Percentiles rank a stretch among this genome's conserved stretches.
Evolutionary conservation across 108 stramenopile genomes (phyloP).

Genomic region (Bacterosira constricta): DNA sequence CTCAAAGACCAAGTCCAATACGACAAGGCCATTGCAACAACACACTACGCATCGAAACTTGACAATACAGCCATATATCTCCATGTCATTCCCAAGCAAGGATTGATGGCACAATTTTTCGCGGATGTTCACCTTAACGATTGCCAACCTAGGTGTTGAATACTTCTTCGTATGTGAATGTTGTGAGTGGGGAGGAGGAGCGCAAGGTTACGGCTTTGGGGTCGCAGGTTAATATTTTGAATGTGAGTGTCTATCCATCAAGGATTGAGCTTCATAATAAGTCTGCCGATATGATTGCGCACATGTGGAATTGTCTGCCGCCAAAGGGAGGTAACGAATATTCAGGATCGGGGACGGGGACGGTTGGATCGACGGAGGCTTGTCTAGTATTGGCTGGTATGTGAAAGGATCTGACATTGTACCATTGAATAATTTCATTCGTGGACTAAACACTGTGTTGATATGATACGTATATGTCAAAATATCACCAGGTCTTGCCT

Average conservation of each 20-base stretch:
- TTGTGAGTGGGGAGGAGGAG: constrained; percentile 40
- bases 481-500: constrained; percentile 21
- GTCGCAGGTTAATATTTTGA: constrained; percentile 38
- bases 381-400: too few relatives aligned
- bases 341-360: constrained; percentile 37
- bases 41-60: constrained; percentile 11
- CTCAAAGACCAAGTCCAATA: constrained; percentile 12
- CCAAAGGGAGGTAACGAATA: constrained; percentile 18
- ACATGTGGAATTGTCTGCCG: constrained; percentile 50
- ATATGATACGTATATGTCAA: background rate
- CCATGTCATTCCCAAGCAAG: constrained; percentile 11
- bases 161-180: constrained; percentile 47
- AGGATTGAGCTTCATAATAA: constrained; percentile 42
- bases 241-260: constrained; percentile 46
- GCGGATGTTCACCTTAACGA: constrained; percentile 29
- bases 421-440: background rate
- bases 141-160: constrained; percentile 45
- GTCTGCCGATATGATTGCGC: constrained; percentile 54
- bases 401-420: constrained; percentile 27
- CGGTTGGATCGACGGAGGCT: constrained; percentile 61
- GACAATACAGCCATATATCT: background rate
- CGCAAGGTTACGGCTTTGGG: constrained; percentile 32
- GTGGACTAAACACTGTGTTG: background rate
- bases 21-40: background rate
- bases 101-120: constrained; percentile 22